These are phyloP conservation scores for Xylaria telfairii DNA, from an alignment of 495 filamentous ascomycete genomes.

Conservation along the genomic window DNA sequence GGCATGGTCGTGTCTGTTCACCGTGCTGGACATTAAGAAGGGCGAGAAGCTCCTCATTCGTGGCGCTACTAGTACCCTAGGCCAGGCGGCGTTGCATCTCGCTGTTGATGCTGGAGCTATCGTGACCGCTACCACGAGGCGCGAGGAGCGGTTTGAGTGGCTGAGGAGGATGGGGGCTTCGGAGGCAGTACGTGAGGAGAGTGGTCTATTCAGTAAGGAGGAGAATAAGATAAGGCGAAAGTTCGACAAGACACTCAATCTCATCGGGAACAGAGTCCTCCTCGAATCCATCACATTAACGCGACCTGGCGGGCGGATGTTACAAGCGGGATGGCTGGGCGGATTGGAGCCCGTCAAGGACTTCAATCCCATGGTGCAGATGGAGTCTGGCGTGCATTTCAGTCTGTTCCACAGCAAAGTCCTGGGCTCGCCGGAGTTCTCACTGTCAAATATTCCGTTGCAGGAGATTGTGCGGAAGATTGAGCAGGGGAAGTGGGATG, in stretches of 20 bases:
- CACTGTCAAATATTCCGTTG: slow-evolving; percentile 51
- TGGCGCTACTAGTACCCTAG: slow-evolving; percentile 52
- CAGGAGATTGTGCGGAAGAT: slow-evolving; percentile 47
- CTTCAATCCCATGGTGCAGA: slow-evolving; percentile 56
- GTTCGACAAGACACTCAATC: slow-evolving; percentile 52
- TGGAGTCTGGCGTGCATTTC: slow-evolving; percentile 58
- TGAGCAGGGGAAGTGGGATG: slow-evolving; percentile 38
- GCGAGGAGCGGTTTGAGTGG: slow-evolving; percentile 34
- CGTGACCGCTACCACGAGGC: slow-evolving; percentile 51
- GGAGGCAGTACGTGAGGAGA: slow-evolving; percentile 38
- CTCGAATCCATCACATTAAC: slow-evolving; percentile 49
- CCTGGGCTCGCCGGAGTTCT: slow-evolving; percentile 49
- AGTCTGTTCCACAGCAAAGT: slow-evolving; percentile 54
- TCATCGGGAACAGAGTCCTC: slow-evolving; percentile 52
- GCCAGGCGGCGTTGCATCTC: slow-evolving; percentile 52
- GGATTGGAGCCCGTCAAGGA: slow-evolving; percentile 52
- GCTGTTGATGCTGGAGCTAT: slow-evolving; percentile 48
- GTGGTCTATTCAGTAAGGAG: slow-evolving; percentile 21
- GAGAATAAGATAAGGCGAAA: slow-evolving; percentile 14
- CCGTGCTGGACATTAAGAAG: slow-evolving; percentile 40
- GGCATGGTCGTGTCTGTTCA: slow-evolving; percentile 53
- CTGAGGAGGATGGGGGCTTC: slow-evolving; percentile 43
- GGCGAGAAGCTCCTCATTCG: slow-evolving; percentile 50
- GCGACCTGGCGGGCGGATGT: slow-evolving; percentile 46
- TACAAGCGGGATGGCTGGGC: slow-evolving; percentile 52